These are phyloP conservation scores for Starmera quercuum DNA, from an alignment of 805 yeast genomes.

Conservation along the genomic window DNA sequence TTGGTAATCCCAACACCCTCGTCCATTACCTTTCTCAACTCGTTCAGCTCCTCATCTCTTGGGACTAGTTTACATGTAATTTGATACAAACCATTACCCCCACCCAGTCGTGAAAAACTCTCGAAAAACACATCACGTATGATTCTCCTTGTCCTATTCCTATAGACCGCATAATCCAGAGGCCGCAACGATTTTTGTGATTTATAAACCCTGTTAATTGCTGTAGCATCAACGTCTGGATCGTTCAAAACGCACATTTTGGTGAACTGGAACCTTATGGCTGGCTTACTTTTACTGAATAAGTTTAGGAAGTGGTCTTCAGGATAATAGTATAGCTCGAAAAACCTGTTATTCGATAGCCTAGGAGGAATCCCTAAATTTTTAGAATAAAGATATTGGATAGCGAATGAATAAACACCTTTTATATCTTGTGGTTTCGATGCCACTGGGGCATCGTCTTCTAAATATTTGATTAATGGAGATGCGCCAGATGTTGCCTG, in stretches of 20 bases:
- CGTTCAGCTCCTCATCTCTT: background rate
- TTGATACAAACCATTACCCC: slow-evolving; percentile 16
- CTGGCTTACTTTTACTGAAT: slow-evolving; percentile 16
- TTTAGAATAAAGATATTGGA: background rate
- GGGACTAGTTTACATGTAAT: slow-evolving; percentile 4
- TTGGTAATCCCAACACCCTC: too few relatives aligned
- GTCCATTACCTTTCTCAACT: background rate
- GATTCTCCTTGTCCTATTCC: slow-evolving; percentile 10
- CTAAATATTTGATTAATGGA: too few relatives aligned
- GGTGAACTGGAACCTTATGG: slow-evolving; percentile 12
- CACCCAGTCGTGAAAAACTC: slow-evolving; percentile 2
- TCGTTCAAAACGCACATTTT: slow-evolving; percentile 13
- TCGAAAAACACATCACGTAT: slow-evolving; percentile 8
- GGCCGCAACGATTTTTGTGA: slow-evolving; percentile 10
- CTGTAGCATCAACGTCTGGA: slow-evolving; percentile 1
- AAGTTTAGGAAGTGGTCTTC: slow-evolving; percentile 13
- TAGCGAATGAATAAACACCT: background rate
- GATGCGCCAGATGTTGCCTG: too few relatives aligned
- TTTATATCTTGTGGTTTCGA: background rate
- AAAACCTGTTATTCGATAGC: slow-evolving; percentile 3
- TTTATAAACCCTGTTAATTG: slow-evolving; percentile 1
- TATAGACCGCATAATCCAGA: slow-evolving; percentile 10
- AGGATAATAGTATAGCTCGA: slow-evolving; percentile 12
- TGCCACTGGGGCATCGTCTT: background rate
- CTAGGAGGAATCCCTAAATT: background rate